Conservation (phyloP, 2,329 filamentous ascomycete species). For the Penicillium concentricum region DNA sequence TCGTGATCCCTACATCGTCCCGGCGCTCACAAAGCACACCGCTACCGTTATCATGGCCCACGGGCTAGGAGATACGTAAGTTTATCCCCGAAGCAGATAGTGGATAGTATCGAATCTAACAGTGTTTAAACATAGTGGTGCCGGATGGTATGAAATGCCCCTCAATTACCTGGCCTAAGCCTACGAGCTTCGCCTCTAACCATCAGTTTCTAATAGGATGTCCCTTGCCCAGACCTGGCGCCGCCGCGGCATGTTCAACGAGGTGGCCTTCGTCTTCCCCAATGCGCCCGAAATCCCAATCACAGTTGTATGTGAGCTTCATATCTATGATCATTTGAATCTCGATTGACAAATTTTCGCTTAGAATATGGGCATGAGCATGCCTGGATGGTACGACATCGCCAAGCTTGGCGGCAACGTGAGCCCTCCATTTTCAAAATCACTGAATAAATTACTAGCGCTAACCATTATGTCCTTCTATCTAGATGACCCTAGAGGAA, state of each 20-base stretch:
- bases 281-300: conserved; percentile 86
- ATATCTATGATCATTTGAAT: neutral
- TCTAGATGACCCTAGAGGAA: conserved; percentile 44
- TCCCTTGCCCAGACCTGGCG: conserved; percentile 86
- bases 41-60: conserved; percentile 94
- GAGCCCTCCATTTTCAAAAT: conserved; percentile 12
- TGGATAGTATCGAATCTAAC: neutral
- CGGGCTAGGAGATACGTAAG: conserved; percentile 81
- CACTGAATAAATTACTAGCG: neutral
- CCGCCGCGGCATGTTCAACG: conserved; percentile 72
- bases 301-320: conserved; percentile 62
- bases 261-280: conserved; percentile 92
- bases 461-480: neutral
- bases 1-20: conserved; percentile 66
- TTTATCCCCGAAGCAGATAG: neutral
- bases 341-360: neutral
- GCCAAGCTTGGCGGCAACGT: conserved; percentile 45
- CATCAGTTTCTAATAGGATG: conserved; percentile 48
- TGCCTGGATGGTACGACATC: conserved; percentile 68
- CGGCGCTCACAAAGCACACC: conserved; percentile 79
- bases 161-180: neutral
- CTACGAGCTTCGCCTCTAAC: neutral
- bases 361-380: conserved; percentile 71
- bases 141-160: conserved; percentile 43
- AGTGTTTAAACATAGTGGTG: conserved; percentile 40